Conservation (phyloP, 2,329 filamentous ascomycete species). For the Sporothrix humicola region DNA sequence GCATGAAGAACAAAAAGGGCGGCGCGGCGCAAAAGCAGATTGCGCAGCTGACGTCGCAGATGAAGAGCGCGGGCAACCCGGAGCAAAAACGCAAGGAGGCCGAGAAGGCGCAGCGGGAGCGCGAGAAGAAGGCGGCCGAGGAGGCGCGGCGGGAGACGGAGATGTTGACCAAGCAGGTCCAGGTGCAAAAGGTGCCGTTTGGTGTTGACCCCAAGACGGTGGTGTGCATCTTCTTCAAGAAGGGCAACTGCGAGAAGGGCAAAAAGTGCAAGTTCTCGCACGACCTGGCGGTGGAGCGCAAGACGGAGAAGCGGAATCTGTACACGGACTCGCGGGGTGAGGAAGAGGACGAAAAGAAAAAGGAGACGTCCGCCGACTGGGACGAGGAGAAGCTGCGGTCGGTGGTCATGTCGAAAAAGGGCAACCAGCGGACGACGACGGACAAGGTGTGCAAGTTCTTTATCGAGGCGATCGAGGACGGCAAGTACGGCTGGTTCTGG, state of each 20-base stretch:
- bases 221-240: slow-evolving; percentile 95
- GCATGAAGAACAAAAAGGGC: slow-evolving; percentile 99
- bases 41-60: slow-evolving; percentile 76
- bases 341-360: slow-evolving; percentile 79
- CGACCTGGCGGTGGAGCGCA: slow-evolving; percentile 85
- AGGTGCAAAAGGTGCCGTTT: slow-evolving; percentile 97
- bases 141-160: slow-evolving; percentile 79
- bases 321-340: slow-evolving; percentile 82
- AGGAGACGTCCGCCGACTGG: slow-evolving; percentile 94
- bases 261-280: slow-evolving; percentile 98
- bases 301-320: slow-evolving; percentile 87
- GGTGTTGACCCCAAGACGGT: slow-evolving; percentile 98
- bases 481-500: slow-evolving; percentile 99
- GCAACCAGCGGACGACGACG: slow-evolving; percentile 91
- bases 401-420: slow-evolving; percentile 94
- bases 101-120: slow-evolving; percentile 71
- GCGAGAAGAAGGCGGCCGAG: slow-evolving; percentile 91
- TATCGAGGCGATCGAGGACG: slow-evolving; percentile 94
- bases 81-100: slow-evolving; percentile 83
- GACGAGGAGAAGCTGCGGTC: slow-evolving; percentile 93
- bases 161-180: slow-evolving; percentile 87
- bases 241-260: slow-evolving; percentile 95
- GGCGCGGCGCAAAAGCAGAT: slow-evolving; percentile 88
- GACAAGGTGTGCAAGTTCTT: slow-evolving; percentile 99
- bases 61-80: slow-evolving; percentile 74